Conservation (phyloP, 257 asterid species). For the Capsicum baccatum region DNA sequence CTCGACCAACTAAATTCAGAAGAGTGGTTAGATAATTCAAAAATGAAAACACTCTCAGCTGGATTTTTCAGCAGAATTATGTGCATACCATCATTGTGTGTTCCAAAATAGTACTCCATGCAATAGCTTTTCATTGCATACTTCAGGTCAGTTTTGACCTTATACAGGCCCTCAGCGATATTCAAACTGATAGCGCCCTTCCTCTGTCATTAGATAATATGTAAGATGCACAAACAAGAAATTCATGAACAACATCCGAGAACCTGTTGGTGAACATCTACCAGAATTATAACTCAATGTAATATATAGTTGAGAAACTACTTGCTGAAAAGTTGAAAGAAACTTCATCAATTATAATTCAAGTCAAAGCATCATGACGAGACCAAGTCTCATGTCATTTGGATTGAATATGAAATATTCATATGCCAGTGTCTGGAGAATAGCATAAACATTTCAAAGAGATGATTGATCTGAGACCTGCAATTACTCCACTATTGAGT, state of each 20-base stretch:
- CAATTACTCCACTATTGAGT: not conserved
- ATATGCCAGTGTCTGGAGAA: slow-evolving; percentile 16
- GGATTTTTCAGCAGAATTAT: slow-evolving; percentile 33
- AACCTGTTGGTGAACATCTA: not conserved
- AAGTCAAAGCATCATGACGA: slow-evolving; percentile 22
- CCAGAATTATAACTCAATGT: slow-evolving; percentile 10
- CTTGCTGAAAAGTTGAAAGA: not conserved
- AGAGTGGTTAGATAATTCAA: slow-evolving; percentile 34
- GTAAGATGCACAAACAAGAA: not conserved
- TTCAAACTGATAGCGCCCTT: slow-evolving; percentile 67
- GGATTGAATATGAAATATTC: slow-evolving; percentile 2
- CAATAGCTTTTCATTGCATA: slow-evolving; percentile 74
- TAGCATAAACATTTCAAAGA: slow-evolving; percentile 20
- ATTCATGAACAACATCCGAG: slow-evolving; percentile 12
- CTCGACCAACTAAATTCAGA: slow-evolving; percentile 45
- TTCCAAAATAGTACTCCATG: slow-evolving; percentile 79
- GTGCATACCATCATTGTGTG: slow-evolving; percentile 55
- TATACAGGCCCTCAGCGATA: slow-evolving; percentile 61
- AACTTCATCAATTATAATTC: not conserved
- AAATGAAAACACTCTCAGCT: not conserved
- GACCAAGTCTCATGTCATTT: not conserved
- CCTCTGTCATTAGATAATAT: slow-evolving; percentile 50
- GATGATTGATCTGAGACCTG: not conserved
- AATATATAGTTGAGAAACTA: slow-evolving; percentile 3
- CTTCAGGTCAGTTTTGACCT: slow-evolving; percentile 78